Evolutionary conservation across 805 yeast genomes (phyloP).

Genomic region (Wickerhamomyces mucosus): DNA sequence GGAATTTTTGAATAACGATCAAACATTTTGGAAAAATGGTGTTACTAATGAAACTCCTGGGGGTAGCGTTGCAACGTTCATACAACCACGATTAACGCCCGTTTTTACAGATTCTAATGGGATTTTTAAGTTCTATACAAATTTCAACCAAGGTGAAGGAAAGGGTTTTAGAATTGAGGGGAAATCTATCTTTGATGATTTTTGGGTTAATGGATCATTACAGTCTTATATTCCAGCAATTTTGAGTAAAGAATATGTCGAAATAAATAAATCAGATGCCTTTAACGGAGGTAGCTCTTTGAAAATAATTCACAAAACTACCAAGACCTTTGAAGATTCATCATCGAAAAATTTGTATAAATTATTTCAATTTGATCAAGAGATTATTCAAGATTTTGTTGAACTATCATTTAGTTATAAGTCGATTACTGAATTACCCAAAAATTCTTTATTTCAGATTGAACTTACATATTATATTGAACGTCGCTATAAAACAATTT

Average conservation of each 20-base stretch:
- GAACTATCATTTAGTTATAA: constrained; percentile 18
- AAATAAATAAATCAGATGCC: constrained; percentile 17
- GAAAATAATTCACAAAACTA: constrained; percentile 13
- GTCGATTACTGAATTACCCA: constrained; percentile 12
- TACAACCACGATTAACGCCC: constrained; percentile 13
- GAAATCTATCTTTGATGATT: constrained; percentile 14
- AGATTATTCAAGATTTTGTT: constrained; percentile 11
- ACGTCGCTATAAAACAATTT: constrained; percentile 21
- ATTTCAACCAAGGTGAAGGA: constrained; percentile 33
- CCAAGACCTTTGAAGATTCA: constrained; percentile 10
- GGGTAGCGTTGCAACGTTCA: constrained; percentile 18
- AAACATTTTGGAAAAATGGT: constrained; percentile 30
- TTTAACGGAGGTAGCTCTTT: constrained; percentile 29
- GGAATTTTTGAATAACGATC: constrained; percentile 26
- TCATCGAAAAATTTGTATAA: constrained; percentile 8
- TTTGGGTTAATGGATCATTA: constrained; percentile 30
- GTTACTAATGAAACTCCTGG: constrained; percentile 16
- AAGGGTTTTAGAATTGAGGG: constrained; percentile 23
- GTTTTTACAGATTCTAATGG: constrained; percentile 2
- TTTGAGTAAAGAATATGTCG: constrained; percentile 12
- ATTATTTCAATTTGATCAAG: constrained; percentile 23
- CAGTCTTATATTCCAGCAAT: constrained; percentile 25
- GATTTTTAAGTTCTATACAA: constrained; percentile 25
- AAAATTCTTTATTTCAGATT: constrained; percentile 20
- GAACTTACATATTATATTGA: constrained; percentile 25